Evolutionary conservation across 805 yeast genomes (phyloP), one percentile per base, ranked within the genome.

Genomic region (Kuraishia hungarica): DNA sequence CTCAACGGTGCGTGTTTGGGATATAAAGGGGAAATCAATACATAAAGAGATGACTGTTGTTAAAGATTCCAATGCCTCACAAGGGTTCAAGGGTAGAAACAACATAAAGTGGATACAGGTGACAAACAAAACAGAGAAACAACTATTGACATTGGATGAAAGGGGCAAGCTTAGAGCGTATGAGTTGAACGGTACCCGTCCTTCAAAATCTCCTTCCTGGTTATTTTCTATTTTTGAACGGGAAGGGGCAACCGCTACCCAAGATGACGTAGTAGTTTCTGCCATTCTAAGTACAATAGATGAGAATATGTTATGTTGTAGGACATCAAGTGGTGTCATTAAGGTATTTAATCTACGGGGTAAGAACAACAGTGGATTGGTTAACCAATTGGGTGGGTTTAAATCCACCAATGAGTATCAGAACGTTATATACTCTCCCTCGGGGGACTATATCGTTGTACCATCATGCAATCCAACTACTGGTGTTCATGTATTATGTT

Each of bases 1-100:
- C 54, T 62, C 67, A 4, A 64, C 70, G 1, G 59, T 66, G 28
- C 60, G 71, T 55, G 28, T 57, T 2, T 67, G 70, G 70, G 64
- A 63, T 55, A 8, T 55, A 2, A 10, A 6, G 1, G 56, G 55
- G 22, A 51, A 52, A 2, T 58, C 55, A 4, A n/a, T 22, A 39
- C 69, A 66, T 29, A 54, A 43, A 39, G 50, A 48, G 24, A 55
- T 48, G 2, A 39, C 20, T 26, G 35, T 60, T 6, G 39, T 65
- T 2, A 65, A 60, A 55, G 59, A 59, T 53, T 47, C 58, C 11
- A 63, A 57, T 39, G 53, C 59, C 11, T 49, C 52, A 8, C 54
- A 55, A 22, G 57, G 50, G 10, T 20, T 26, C 22, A 54, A 43
- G 51, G 39, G 8, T 23, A 54, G 11, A 10, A 51, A 19, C 55